Base-by-base conservation (phyloP, 2,329 filamentous ascomycete genomes). In the Lecanosticta acicola region DNA sequence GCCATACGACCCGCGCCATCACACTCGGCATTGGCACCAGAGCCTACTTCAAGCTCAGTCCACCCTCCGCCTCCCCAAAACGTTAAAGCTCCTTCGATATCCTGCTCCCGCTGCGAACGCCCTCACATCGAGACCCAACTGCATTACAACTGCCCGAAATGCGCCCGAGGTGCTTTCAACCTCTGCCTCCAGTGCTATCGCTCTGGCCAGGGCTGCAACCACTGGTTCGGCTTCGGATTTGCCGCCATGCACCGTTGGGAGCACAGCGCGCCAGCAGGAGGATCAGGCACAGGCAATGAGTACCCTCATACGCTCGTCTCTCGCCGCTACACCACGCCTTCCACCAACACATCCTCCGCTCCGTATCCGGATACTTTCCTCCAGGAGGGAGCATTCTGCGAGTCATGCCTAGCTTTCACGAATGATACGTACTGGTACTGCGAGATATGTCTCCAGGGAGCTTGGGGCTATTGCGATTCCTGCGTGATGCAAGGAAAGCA, bases 341-440 rank as follows among this genome's bases (percentile, higher is more conserved):
- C 36, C n/a, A 34, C 43, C 24, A n/a, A 14, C 8, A 18, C 19
- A 1, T 38, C 41, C n/a, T 9, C 14, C 17, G 10, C 17, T 26
- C 5, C 13, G 13, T 32, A 18, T 87, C 0, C 69, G 72, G 3
- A 14, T 14, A 32, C 10, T 74, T 75, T 32, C 18, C 68, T 93
- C 1, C 81, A 93, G 65, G 82, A 79, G 42, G 91, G 91, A 16
- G 82, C 87, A 4, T 96, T 96, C 65, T 97, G 91, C 63, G 80
- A 84, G 32, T 77, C 78, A 39, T 96, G 91, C 63, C 71, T 77
- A 14, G 72, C 77, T 0, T 85, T 81, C 71, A 78, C 87, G 0
- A 90, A 94, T 58, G 78, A 84, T 41, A 93, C 87, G 66, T 94
- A 87, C 67, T 97, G 90, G 91, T 83, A 86, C 51, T 97, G 91